A percentile compares a stretch with the other conserved stretches of the same genome.
Conservation (phyloP, 306 rosid genomes). For the Geum urbanum region DNA sequence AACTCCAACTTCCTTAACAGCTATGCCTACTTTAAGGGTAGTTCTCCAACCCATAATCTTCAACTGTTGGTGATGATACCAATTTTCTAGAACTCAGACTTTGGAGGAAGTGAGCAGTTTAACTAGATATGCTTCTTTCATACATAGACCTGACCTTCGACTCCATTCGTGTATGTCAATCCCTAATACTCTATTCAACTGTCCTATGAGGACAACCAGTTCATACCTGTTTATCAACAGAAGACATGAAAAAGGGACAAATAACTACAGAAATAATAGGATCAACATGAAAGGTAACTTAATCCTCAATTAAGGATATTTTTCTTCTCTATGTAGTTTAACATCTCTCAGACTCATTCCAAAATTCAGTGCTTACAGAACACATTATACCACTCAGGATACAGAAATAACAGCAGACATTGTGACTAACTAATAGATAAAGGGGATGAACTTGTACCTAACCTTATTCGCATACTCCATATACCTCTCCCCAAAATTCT, state of each 20-base stretch:
- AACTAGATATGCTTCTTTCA: background rate
- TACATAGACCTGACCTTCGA: background rate
- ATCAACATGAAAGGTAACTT: background rate
- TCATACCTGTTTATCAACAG: background rate
- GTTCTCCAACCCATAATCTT: background rate
- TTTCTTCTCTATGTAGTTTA: conserved; percentile 10
- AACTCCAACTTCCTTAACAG: background rate
- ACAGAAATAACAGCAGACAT: conserved; percentile 18
- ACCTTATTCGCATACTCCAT: conserved; percentile 69
- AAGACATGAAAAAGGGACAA: background rate
- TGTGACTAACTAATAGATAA: conserved; percentile 50
- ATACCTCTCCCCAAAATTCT: conserved; percentile 70
- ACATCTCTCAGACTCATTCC: conserved; percentile 12
- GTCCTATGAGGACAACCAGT: background rate
- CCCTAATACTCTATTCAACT: background rate
- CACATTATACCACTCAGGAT: conserved; percentile 12
- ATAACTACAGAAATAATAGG: background rate
- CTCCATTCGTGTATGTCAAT: background rate
- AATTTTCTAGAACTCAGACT: background rate
- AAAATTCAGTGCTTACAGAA: conserved; percentile 28
- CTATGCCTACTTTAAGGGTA: background rate
- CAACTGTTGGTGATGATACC: background rate
- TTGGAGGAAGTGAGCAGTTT: background rate
- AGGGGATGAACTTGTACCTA: conserved; percentile 79
- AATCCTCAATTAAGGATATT: conserved; percentile 7